Conservation (phyloP, 306 rosid species). For the barrel medic (Medicago truncatula) region DNA sequence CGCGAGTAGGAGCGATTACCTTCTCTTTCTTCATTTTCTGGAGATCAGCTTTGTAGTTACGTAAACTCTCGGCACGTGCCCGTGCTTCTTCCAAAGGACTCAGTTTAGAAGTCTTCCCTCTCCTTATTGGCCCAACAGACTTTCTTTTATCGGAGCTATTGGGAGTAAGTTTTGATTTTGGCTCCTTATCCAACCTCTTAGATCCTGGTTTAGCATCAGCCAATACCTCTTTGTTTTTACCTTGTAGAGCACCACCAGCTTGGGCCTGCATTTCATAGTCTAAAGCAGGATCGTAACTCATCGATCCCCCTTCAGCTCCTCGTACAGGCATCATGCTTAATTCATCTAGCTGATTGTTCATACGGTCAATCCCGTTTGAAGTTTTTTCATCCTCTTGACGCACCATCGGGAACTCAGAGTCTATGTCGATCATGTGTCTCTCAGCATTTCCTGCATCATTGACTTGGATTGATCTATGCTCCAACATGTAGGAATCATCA, state of each 20-base stretch:
- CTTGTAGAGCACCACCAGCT: constrained; percentile 43
- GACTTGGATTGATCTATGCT: constrained; percentile 61
- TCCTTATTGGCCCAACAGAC: constrained; percentile 82
- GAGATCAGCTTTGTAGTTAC: constrained; percentile 93
- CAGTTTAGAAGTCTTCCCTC: constrained; percentile 78
- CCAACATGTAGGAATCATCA: constrained; percentile 86
- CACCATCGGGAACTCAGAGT: constrained; percentile 70
- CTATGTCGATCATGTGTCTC: constrained; percentile 81
- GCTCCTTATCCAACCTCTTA: constrained; percentile 67
- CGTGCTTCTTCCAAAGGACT: constrained; percentile 98
- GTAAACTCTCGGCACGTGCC: constrained; percentile 88
- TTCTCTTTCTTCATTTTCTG: constrained; percentile 97
- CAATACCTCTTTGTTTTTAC: constrained; percentile 59
- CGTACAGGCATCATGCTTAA: constrained; percentile 86
- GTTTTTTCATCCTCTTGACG: constrained; percentile 56
- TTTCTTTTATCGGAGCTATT: constrained; percentile 65
- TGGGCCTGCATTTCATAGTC: constrained; percentile 85
- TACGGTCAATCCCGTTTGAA: constrained; percentile 46
- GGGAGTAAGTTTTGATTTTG: constrained; percentile 61
- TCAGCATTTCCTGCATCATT: constrained; percentile 57
- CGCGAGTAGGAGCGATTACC: constrained; percentile 54
- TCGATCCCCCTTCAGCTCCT: constrained; percentile 64
- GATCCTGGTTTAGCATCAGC: constrained; percentile 58
- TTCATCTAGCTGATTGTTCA: constrained; percentile 78
- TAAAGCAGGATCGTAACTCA: constrained; percentile 82